Evolutionary conservation across 495 filamentous ascomycete genomes (phyloP), one percentile per base, ranked within the genome.

Genomic region (Aspergillus ellipticus): DNA sequence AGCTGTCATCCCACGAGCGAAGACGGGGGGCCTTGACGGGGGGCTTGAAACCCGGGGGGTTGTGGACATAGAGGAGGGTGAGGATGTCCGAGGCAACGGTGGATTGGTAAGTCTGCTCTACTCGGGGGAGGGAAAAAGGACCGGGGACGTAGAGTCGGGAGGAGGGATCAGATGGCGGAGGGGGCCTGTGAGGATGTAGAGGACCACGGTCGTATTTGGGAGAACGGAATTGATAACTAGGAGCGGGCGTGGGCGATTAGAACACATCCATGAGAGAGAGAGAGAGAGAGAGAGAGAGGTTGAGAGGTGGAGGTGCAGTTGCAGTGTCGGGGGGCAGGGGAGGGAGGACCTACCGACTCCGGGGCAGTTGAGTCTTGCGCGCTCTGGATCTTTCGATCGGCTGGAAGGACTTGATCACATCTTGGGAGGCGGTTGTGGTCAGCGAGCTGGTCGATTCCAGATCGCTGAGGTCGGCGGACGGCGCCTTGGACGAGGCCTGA

Each of bases 131-230:
- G 69, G 85, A 87, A 80, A 97, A 98, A 7, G 94, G 94, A 5
- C 95, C 95, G 1, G 94, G 94, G n/a, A 88, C 76, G 76, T 91
- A 98, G 50, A 88, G 74, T 67, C 94, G 87, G 55, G 94, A 96
- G 53, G 86, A 79, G 10, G 94, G 92, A 61, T 92, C 86, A 33
- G 94, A 94, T 42, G 86, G 79, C 10, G 84, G 80, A 4, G 90
- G 94, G 13, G 89, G 91, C 71, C 95, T 89, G 66, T 96, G 84
- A 42, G 94, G 95, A 66, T 97, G 91, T 35, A 97, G 80, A 46
- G 92, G 92, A 52, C 94, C 94, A 68, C 94, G 88, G 72, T 96
- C 82, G 80, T 89, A 97, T 71, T 92, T 90, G 39, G 95, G 95
- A 39, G 94, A 83, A 42, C 89, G 89, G 73, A 86, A 97, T 74